Base-by-base conservation (phyloP, 805 yeast genomes). In the Starmerella kuoi region DNA sequence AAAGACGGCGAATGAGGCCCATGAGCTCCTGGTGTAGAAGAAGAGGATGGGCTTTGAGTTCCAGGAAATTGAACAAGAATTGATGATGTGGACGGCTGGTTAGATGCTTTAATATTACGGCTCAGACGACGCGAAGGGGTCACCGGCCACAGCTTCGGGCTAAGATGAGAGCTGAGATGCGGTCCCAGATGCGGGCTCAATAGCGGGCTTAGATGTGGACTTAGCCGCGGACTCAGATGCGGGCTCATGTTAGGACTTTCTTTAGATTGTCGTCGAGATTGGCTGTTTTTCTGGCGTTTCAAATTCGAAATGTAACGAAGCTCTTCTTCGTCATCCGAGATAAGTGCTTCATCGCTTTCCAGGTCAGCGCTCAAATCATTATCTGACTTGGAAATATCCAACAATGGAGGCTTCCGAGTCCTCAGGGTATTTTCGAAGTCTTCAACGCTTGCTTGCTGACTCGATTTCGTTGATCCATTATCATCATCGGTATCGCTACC, bases 311-410 rank as follows among this genome's bases (percentile, higher is more conserved):
- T 35, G 31, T 40, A 36, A 8, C 31, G 30, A 12, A 42, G 24
- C 24, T 46, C 49, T 4, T 42, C 46, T 8, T 46, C 49, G 24
- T 43, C 47, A n/a, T 46, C 49, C 5, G 45, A 39, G 22, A 28
- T 34, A n/a, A 43, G 33, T 7, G 42, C 42, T n/a, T 4, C 38
- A 9, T 40, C 42, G 21, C 21, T 35, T 12, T 33, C 37, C 6
- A 19, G 26, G 26, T 6, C 25, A 12, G 14, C 9, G 5, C 11
- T 5, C 17, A n/a, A 5, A 5, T 20, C 37, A 14, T 5, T 7
- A 5, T 22, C n/a, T 9, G 20, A 14, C 35, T 32, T 32, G 23
- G 18, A 9, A 15, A 15, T 8, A 15, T 30, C 33, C 8, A 30
- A 11, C 9, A 14, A 9, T 9, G 28, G 28, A 14, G 14, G 12